Evolutionary conservation across 176 grass and related monocot genomes (phyloP).

Genomic region (Zoysia pacifica): DNA sequence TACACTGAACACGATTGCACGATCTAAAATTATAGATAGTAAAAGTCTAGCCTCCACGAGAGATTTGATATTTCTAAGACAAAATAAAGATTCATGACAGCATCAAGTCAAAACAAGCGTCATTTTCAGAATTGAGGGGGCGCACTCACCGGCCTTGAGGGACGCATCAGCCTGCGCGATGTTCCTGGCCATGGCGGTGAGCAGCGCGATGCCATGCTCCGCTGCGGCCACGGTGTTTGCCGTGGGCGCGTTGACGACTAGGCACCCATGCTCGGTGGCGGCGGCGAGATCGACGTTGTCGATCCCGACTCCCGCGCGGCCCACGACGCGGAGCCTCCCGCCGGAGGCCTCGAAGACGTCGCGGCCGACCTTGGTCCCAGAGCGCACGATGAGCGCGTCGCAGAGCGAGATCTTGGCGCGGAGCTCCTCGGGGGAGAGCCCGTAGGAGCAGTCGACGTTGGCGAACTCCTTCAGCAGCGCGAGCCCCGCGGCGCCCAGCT

Average conservation of each 20-base stretch:
- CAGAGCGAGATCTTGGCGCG: conserved; percentile 81
- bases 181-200: conserved; percentile 76
- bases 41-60: background rate
- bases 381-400: conserved; percentile 86
- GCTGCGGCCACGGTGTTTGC: conserved; percentile 85
- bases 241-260: conserved; percentile 89
- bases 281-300: conserved; percentile 93
- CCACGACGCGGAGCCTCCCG: conserved; percentile 71
- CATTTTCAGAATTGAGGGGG: background rate
- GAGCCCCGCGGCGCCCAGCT: conserved; percentile 74
- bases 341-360: conserved; percentile 74
- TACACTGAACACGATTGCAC: background rate
- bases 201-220: conserved; percentile 76
- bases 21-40: background rate
- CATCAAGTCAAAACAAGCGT: background rate
- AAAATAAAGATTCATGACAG: background rate
- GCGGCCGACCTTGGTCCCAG: conserved; percentile 72
- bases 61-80: background rate
- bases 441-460: conserved; percentile 89
- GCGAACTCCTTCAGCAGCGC: conserved; percentile 68
- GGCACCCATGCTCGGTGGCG: conserved; percentile 85
- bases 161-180: conserved; percentile 77
- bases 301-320: conserved; percentile 78
- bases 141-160: conserved; percentile 70
- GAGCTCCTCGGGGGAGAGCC: conserved; percentile 78